Conservation (phyloP, 148 eudicot genomes). For the Chenopodium berlandieri region DNA sequence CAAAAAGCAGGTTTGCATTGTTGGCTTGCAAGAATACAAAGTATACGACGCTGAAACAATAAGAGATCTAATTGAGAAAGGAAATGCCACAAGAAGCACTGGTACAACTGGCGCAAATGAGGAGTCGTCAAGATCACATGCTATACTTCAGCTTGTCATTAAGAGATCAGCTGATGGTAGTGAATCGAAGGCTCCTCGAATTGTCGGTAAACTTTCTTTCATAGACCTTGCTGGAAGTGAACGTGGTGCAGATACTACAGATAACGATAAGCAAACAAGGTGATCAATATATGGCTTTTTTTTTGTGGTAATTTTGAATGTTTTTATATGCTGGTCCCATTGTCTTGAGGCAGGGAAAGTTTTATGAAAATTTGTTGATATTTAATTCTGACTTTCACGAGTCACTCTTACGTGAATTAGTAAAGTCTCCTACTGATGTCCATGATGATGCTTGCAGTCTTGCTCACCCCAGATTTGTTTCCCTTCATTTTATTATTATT, state of each 20-base stretch:
- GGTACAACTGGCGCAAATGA: conserved; percentile 88
- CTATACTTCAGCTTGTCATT: conserved; percentile 73
- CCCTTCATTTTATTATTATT: neutral
- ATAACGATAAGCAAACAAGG: conserved; percentile 86
- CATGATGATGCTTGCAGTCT: neutral
- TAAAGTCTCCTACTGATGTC: neutral
- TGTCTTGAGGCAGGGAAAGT: neutral
- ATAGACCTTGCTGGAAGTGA: conserved; percentile 93
- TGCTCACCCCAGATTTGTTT: neutral
- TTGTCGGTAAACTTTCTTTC: conserved; percentile 72
- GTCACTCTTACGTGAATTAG: neutral
- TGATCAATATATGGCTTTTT: conserved; percentile 9
- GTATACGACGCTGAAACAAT: conserved; percentile 53
- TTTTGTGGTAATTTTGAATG: neutral
- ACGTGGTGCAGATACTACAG: conserved; percentile 90
- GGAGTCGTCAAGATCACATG: conserved; percentile 86
- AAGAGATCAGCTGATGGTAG: conserved; percentile 56
- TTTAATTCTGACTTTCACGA: neutral
- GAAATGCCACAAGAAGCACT: conserved; percentile 76
- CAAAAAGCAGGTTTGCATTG: conserved; percentile 82
- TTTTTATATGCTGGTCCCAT: neutral
- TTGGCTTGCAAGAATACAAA: conserved; percentile 68
- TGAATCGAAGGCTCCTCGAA: conserved; percentile 58
- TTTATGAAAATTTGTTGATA: neutral
- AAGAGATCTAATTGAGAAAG: conserved; percentile 63